Base-by-base conservation (phyloP, 177 flowering plant genomes). In the Vitis hybrid region DNA sequence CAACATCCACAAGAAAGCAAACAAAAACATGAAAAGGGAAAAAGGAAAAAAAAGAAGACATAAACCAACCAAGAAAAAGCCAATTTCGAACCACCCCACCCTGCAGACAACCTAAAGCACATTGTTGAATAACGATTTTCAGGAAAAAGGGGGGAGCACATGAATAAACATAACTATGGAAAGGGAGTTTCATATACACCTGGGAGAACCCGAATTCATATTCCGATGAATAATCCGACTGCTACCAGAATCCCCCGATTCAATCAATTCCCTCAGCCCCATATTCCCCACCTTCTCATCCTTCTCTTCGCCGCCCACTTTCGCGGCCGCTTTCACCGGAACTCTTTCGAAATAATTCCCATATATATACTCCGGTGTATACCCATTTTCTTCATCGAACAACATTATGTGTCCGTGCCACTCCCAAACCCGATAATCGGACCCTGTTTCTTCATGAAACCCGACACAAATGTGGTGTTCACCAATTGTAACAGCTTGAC, bases 381-480 rank as follows among this genome's bases (percentile, higher is more conserved):
- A 93, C 22, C 94, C 98, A 66, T 85, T 76, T 68, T 88, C 95
- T 50, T 90, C 94, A 78, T 96, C 97, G 69, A 86, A 92, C 72
- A 93, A 65, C 98, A 92, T 89, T 2, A 96, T 83, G 73, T 92
- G 98, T 2, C 99, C 98, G 62, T 93, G 99, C 99, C 99, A 96
- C 81, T 93, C 98, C 99, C 99, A 95, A 0, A 93, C 98, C 59
- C 99, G 86, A 57, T 91, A 93, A 67, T 86, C 97, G 39, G 90
- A 86, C 0, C 77, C 93, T 8, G 61, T 61, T 10, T 93, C 96
- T 65, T 85, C 84, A 45, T 88, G 97, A 71, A 79, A 89, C 26
- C 92, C 94, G 52, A 95, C 88, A 58, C 99, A 95, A 14, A 95
- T 78, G 72, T 95, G 87, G 74, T 91, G 94, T 3, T 93, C 97